These are phyloP conservation scores for Diplocarpon mali DNA, from an alignment of 2,329 filamentous ascomycete species.

Conservation along the genomic window DNA sequence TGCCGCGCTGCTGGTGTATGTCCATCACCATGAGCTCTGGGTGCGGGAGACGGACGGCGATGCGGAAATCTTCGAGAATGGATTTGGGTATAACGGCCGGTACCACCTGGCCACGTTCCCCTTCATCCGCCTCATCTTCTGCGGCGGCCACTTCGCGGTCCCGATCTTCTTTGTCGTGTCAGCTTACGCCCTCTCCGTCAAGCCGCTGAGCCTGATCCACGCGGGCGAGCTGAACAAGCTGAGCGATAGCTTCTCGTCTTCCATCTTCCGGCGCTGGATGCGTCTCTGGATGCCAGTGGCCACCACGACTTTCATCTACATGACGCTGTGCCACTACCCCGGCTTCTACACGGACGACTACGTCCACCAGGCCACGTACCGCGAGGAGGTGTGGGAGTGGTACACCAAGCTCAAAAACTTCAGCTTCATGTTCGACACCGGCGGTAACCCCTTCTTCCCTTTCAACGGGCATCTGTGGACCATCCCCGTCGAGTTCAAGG, in stretches of 20 bases:
- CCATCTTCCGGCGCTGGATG: constrained; percentile 36
- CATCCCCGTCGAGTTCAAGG: constrained; percentile 52
- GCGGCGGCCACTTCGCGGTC: constrained; percentile 49
- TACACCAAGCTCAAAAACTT: constrained; percentile 52
- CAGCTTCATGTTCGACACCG: constrained; percentile 52
- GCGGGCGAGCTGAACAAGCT: constrained; percentile 28
- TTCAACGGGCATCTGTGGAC: constrained; percentile 47
- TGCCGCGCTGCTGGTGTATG: constrained; percentile 36
- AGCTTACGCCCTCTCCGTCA: constrained; percentile 35
- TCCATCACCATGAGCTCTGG: constrained; percentile 32
- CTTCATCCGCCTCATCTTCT: constrained; percentile 46
- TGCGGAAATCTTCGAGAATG: constrained; percentile 18
- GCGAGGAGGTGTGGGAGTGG: constrained; percentile 23
- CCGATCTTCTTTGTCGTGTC: constrained; percentile 40
- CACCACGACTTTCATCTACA: constrained; percentile 31
- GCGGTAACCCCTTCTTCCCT: constrained; percentile 41
- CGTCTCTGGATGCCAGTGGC: constrained; percentile 36
- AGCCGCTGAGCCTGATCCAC: constrained; percentile 33
- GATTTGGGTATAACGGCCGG: constrained; percentile 25
- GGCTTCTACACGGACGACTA: constrained; percentile 18
- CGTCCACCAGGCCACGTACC: constrained; percentile 13
- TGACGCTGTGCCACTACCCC: constrained; percentile 23
- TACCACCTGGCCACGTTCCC: constrained; percentile 38
- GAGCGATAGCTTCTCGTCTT: constrained; percentile 33
- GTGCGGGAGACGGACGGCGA: constrained; percentile 22